Evolutionary conservation across 768 basidiomycete species (phyloP), one percentile per base, ranked within the genome.

Genomic region (Trametes cingulata): DNA sequence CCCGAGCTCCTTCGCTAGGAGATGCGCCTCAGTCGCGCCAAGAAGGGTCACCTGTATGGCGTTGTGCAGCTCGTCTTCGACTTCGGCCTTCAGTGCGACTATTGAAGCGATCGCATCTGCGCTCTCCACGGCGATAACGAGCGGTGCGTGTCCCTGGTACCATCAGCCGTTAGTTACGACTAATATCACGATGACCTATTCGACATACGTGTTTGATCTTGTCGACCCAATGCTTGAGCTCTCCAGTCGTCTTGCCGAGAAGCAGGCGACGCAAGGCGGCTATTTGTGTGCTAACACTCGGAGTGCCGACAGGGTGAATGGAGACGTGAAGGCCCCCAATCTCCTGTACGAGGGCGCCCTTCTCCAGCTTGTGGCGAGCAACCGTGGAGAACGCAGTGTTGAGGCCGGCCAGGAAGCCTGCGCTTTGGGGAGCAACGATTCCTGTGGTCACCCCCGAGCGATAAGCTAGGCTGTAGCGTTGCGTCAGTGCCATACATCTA

Each of bases 271-370:
- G 81, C 45, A 95, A 75, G 4, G 83, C 77, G 14, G 86, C 86
- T 61, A 95, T 86, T 64, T 92, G 85, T 14, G 88, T 88, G 72
- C 91, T 92, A 22, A 91, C 79, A 57, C 90, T 88, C n/a, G 57
- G 41, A 8, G 79, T 58, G 56, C 78, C 65, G 86, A 76, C 65
- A 76, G 78, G 48, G 14, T 60, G 29, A 67, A 73, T 14, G 76
- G 78, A 3, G 75, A 78, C 13, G 76, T 80, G 58, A 75, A 81
- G 50, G 73, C 71, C 41, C 63, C 67, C 65, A 24, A 63, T 43
- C 14, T 74, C 71, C 64, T 79, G 74, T 40, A 80, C 62, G 36
- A 84, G 70, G 7, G 81, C 79, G 25, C 71, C 71, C 0, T 68
- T 45, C 19, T 74, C 72, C 19, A 83, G 76, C 22, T 75, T 71